Base-by-base conservation (phyloP, 169 alveolate genomes). In the Neospora caninum region DNA sequence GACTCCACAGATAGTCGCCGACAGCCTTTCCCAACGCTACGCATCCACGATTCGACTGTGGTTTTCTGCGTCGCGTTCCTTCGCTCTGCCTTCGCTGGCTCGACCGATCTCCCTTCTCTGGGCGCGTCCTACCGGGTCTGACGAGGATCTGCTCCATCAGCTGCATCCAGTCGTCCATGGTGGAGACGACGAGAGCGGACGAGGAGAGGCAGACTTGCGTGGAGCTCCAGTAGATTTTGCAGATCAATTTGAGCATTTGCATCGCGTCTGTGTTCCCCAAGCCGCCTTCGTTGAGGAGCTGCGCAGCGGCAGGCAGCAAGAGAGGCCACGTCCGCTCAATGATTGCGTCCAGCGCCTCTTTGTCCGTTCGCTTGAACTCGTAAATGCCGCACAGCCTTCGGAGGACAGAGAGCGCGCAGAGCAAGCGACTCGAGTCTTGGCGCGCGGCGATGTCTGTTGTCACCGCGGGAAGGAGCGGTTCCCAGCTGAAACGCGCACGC, bases 151-250 rank as follows among this genome's bases (percentile, higher is more conserved):
- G 89, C 36, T 82, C 89, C 39, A 91, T 80, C n/a, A 91, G 54
- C 89, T 91, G 83, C 80, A 91, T 70, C 94, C 94, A 91, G 89
- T 39, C 84, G 82, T 91, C 94, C 91, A 78, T 34, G 41, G 94
- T 78, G 80, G 94, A 78, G 82, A 91, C 73, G 41, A 91, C 80
- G n/a, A 91, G 89, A 25, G 91, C 88, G 41, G 91, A 70, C 41
- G 39, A 38, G 10, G 89, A 49, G 64, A 78, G 94, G 34, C 94
- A 91, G 29, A 78, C 89, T 36, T 91, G 94, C 41, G 94, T 78
- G 27, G 83, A 70, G 25, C 87, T 70, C 89, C 94, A 78, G 69
- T 78, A 91, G 53, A 91, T 78, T 36, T 91, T 91, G 80, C 70
- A 43, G 7, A 49, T 36, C 42, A 78, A 43, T 49, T 91, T 91